phyloP scores from a whole-genome alignment of 2,329 filamentous ascomycete genomes.

The Colletotrichum noveboracense region DNA sequence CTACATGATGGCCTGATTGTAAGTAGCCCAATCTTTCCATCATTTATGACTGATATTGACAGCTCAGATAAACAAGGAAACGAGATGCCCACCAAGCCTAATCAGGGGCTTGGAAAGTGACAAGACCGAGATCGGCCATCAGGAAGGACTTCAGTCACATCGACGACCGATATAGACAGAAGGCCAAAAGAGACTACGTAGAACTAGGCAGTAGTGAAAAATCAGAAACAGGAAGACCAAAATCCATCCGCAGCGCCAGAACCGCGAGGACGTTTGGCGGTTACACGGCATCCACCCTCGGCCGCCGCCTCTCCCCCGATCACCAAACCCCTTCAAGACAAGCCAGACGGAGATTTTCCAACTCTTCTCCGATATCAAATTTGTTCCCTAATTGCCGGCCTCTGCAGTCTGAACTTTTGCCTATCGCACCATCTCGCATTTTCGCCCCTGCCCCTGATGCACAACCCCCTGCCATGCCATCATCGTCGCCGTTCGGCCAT shows the following conservation, averaged over 20 bases:
- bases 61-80: background rate
- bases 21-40: background rate
- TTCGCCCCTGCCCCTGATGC: background rate
- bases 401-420: background rate
- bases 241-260: background rate
- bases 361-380: background rate
- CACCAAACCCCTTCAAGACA: background rate
- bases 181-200: background rate
- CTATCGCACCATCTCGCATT: background rate
- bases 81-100: background rate
- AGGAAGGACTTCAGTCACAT: background rate
- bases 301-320: background rate
- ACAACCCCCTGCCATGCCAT: conserved; percentile 11
- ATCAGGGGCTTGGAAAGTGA: background rate
- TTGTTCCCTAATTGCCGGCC: background rate
- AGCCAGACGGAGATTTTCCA: background rate
- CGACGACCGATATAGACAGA: background rate
- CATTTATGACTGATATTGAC: background rate
- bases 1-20: background rate
- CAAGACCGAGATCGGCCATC: background rate
- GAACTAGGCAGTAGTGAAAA: background rate
- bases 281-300: background rate
- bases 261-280: background rate
- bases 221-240: rapidly evolving
- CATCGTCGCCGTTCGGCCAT: background rate